Conservation (phyloP, 306 rosid genomes). For the Inga leiocalycina region DNA sequence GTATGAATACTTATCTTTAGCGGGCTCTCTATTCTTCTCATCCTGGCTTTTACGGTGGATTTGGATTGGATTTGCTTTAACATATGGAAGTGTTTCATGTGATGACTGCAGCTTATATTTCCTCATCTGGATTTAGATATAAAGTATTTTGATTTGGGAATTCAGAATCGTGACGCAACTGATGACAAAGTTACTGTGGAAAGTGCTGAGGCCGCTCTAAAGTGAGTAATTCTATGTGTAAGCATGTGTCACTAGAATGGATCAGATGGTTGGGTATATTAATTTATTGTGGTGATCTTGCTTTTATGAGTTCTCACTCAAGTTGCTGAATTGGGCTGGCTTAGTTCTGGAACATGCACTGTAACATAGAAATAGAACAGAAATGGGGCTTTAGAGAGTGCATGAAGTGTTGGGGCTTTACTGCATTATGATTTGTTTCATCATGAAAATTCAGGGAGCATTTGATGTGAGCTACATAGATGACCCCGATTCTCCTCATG, state of each 20-base stretch:
- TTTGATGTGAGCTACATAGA: neutral
- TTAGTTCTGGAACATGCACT: neutral
- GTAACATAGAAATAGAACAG: neutral
- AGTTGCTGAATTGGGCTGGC: neutral
- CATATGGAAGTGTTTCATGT: slow-evolving; percentile 2
- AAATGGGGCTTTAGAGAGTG: neutral
- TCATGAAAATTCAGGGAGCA: neutral
- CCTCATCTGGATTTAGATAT: slow-evolving; percentile 84
- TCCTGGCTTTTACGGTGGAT: neutral
- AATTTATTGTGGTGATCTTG: neutral
- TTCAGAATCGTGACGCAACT: slow-evolving; percentile 86
- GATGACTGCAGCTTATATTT: slow-evolving; percentile 78
- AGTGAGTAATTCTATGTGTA: slow-evolving; percentile 49
- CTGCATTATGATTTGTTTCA: neutral
- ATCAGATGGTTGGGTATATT: neutral
- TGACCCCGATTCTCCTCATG: slow-evolving; percentile 18
- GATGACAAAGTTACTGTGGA: slow-evolving; percentile 87
- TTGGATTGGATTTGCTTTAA: slow-evolving; percentile 25
- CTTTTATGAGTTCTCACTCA: neutral
- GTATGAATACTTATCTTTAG: slow-evolving; percentile 40
- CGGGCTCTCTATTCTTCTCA: neutral
- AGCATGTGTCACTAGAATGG: neutral
- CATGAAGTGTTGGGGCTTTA: neutral
- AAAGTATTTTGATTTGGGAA: slow-evolving; percentile 89
- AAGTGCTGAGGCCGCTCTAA: slow-evolving; percentile 90